Evolutionary conservation across 805 yeast genomes (phyloP), one percentile per base, ranked within the genome.

Genomic region (Candida qinlingensis): DNA sequence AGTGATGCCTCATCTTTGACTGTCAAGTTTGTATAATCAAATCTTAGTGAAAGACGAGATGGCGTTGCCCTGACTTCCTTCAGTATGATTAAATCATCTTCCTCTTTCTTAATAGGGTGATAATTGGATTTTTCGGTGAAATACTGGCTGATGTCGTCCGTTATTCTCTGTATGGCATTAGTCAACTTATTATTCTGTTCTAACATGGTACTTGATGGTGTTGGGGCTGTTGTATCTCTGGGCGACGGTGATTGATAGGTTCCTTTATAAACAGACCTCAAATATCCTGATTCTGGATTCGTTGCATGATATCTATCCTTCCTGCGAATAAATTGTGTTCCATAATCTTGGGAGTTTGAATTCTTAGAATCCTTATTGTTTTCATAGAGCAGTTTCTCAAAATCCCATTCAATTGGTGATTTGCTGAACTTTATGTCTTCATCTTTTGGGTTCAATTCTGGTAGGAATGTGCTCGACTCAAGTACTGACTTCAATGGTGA

Each of bases 1-100:
- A 67, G 72, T 47, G 67, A 69, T 56, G 68, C 74, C 38, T 68
- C 71, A 30, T 63, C 61, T 36, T 65, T 66, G 45, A 68, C 65
- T 6, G 61, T 55, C 11, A 60, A 40, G 12, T 61, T 50, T 6
- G 65, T 54, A n/a, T 61, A 55, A 40, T 66, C 63, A 42, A 66
- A 62, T 31, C 45, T 47, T 13, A 59, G 46, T 4, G 61, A 52
- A 10, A 53, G 46, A 31, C 38, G 46, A 4, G 61, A 45, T 7
- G 56, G 58, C 2, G 59, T 52, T 6, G 58, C 52, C n/a, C 41
- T 49, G 10, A 49, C 48, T 37, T 56, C 64, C 30, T 53, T 57
- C 35, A 56, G 30, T 27, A 62, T 41, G 8, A 53, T 41, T 5
- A 62, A 45, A 39, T 55, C 57, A 39, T 52, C 55, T 19, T 49